Evolutionary conservation across 225 moss, liverwort and hornwort species (phyloP), one percentile per base, ranked within the genome.

Genomic region (Bryoerythrophyllum caledonicum): DNA sequence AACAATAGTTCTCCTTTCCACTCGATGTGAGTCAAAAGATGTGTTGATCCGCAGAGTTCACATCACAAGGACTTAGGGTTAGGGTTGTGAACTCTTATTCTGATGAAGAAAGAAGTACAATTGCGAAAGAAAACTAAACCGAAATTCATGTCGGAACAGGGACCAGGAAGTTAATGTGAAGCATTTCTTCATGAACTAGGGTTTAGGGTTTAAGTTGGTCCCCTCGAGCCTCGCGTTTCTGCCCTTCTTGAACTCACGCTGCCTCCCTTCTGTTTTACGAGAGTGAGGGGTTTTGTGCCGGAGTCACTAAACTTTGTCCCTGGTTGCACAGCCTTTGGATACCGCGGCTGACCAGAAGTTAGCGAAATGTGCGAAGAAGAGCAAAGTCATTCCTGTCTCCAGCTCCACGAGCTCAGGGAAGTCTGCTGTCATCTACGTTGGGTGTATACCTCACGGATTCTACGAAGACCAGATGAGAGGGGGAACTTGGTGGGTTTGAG

Each of bases 391-490:
- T 30, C 68, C 75, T 38, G 78, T 68, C 24, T 77, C 75, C 13
- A 75, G n/a, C 70, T 52, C 78, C 35, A 40, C 67, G 12, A 70
- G 76, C 40, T 41, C 70, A 13, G 74, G 81, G 59, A 86, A 82
- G 82, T 89, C 93, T 37, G 87, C 80, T 76, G 95, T 95, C 13
- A 73, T 95, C 12, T 99, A 99, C 58, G 88, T 99, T 11, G 99
- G 99, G n/a, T 87, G 91, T 24, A 93, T 95, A 35, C 95, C 99
- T 44, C 99, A 99, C 74, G 99, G 99, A 5, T 99, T 99, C 72
- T 99, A 99, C 60, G 95, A 99, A 83, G 88, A 91, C 38, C 85
- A 99, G 78, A 95, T 99, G 95, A 85, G 78, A 87, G 93, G 97
- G n/a, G n/a, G 30, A 30, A 30, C 30, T 4, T 30, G 30, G 30